A percentile compares a stretch with the other conserved stretches of the same genome.
Evolutionary conservation across 2,329 filamentous ascomycete species (phyloP).

Genomic region (Pseudonectria buxi): DNA sequence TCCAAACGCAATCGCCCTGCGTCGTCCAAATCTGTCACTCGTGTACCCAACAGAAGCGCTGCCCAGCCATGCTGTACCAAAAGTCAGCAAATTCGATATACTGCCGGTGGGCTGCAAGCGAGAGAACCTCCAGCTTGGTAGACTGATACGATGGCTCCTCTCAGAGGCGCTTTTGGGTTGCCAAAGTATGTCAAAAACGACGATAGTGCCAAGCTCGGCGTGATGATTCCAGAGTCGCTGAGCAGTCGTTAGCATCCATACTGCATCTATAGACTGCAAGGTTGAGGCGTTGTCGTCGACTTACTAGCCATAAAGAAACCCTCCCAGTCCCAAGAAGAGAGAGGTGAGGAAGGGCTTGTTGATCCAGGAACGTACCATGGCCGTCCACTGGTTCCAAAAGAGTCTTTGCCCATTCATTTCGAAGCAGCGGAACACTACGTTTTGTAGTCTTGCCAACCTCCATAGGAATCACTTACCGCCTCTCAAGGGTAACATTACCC

Average conservation of each 20-base stretch:
- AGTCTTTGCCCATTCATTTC: constrained; percentile 4
- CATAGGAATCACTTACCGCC: no score
- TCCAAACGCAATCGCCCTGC: constrained; percentile 34
- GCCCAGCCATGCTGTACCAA: constrained; percentile 29
- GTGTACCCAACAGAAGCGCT: constrained; percentile 34
- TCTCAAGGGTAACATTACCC: no score
- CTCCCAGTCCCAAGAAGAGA: constrained; percentile 33
- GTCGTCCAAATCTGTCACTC: constrained; percentile 30
- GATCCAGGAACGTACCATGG: constrained; percentile 25
- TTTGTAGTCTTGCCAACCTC: no score
- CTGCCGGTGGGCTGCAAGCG: rapidly evolving
- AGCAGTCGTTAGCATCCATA: no score
- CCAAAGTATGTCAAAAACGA: constrained; percentile 31
- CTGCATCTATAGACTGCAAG: not conserved
- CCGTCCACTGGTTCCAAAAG: constrained; percentile 15
- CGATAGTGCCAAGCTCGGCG: constrained; percentile 30
- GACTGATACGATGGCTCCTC: constrained; percentile 34
- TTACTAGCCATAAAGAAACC: constrained; percentile 34
- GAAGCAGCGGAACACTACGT: constrained; percentile 2
- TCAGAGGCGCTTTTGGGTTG: constrained; percentile 26
- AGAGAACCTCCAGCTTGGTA: constrained; percentile 33
- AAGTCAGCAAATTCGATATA: not conserved
- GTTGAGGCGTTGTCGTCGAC: not conserved
- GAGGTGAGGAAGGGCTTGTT: constrained; percentile 34
- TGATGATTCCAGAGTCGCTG: constrained; percentile 37